A percentile compares a stretch with the other conserved stretches of the same genome.
Conservation (phyloP, 371 early-diverging fungal species). For the Coemansia sp. region DNA sequence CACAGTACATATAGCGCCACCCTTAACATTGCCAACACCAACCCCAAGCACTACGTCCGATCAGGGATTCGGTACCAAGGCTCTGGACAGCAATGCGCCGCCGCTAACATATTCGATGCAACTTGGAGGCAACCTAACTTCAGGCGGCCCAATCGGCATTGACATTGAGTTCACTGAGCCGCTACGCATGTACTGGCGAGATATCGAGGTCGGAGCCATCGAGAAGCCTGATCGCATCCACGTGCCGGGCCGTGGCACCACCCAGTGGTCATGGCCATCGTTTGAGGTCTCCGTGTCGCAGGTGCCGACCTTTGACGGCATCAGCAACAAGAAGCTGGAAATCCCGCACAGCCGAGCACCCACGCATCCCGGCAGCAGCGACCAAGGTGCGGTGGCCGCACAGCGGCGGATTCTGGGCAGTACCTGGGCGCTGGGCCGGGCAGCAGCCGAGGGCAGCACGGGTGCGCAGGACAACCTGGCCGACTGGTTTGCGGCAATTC, state of each 20-base stretch:
- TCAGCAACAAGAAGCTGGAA: conserved; percentile 11
- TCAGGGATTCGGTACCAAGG: not conserved
- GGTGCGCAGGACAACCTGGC: conserved; percentile 13
- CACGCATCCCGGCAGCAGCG: no score
- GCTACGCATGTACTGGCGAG: conserved; percentile 36
- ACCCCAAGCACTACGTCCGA: not conserved
- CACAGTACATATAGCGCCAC: conserved; percentile 9
- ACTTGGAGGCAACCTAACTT: conserved; percentile 32
- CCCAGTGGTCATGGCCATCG: conserved; percentile 39
- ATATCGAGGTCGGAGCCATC: conserved; percentile 29
- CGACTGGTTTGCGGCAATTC: conserved; percentile 38
- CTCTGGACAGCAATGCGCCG: conserved; percentile 8
- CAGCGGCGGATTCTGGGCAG: conserved; percentile 18
- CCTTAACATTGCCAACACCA: not conserved
- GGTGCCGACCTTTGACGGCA: not conserved
- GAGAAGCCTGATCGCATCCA: conserved; percentile 17
- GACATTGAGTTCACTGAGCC: conserved; percentile 46
- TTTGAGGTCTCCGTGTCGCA: conserved; percentile 22
- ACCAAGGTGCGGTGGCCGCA: conserved; percentile 3
- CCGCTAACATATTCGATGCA: conserved; percentile 27
- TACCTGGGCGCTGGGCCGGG: conserved; percentile 9
- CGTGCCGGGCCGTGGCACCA: conserved; percentile 31
- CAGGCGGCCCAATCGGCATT: conserved; percentile 42
- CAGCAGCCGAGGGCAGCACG: not conserved
- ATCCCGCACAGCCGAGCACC: not conserved